Evolutionary conservation across 2,329 filamentous ascomycete species (phyloP).

Genomic region (Diaporthe nobilis): DNA sequence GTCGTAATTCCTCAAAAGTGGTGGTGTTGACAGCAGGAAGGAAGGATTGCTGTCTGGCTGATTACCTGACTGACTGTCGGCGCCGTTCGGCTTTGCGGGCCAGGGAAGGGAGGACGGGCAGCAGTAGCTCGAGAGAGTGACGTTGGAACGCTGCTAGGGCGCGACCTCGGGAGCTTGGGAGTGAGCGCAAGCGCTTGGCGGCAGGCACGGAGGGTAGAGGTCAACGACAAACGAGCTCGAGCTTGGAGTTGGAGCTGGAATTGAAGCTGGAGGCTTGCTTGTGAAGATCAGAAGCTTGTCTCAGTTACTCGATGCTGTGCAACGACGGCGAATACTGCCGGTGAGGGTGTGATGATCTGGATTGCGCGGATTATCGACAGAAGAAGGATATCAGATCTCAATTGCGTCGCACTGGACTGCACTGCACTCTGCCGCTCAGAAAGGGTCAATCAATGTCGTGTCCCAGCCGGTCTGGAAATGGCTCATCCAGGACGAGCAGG

Average conservation of each 20-base stretch:
- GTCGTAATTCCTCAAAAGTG: background rate
- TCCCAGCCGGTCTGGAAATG: slow-evolving; percentile 8
- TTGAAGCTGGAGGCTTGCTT: slow-evolving; percentile 17
- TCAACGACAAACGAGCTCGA: background rate
- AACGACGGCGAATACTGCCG: background rate
- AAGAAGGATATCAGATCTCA: background rate
- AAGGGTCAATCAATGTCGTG: background rate
- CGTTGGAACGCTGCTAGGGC: slow-evolving; percentile 13
- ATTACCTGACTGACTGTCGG: background rate
- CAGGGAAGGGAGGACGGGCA: background rate
- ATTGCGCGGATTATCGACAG: background rate
- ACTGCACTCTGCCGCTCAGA: background rate
- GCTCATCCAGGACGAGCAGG: background rate
- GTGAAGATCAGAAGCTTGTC: slow-evolving; percentile 13
- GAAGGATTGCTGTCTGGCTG: background rate
- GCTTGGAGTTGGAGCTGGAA: background rate
- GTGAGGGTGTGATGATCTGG: slow-evolving; percentile 5
- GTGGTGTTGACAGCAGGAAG: background rate
- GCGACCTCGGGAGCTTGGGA: slow-evolving; percentile 8
- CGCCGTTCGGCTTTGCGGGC: slow-evolving; percentile 25
- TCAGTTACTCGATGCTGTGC: background rate
- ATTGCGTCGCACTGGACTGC: slow-evolving; percentile 2
- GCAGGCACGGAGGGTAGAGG: background rate
- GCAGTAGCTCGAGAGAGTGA: slow-evolving; percentile 26
- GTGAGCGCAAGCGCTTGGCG: background rate